Conservation (phyloP, 163 green algal genomes). For the Chlorella variabilis region DNA sequence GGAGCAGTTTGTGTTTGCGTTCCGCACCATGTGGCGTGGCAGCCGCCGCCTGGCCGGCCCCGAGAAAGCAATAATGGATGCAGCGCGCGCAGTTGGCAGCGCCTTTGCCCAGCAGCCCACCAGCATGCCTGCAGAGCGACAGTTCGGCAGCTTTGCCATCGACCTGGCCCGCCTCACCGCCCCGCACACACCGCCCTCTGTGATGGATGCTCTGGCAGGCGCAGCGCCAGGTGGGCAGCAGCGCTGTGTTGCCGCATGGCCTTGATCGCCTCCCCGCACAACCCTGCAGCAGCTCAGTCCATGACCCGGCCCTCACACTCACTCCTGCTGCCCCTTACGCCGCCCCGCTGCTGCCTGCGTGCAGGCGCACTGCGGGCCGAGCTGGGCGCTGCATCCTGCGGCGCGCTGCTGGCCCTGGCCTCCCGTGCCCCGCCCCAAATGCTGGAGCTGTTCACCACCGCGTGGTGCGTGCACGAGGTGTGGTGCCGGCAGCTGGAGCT, state of each 20-base stretch:
- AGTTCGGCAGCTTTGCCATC: too few species aligned
- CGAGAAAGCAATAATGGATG: neutral
- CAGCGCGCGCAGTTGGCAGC: too few species aligned
- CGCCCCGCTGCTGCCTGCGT: neutral
- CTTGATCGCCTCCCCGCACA: too few species aligned
- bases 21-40: neutral
- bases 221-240: too few species aligned
- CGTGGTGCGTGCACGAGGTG: conserved; percentile 49
- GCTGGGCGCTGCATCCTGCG: conserved; percentile 6
- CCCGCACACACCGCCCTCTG: too few species aligned
- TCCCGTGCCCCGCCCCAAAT: neutral
- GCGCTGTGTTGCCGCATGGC: too few species aligned
- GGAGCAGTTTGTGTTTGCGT: neutral
- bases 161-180: too few species aligned
- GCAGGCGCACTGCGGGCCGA: neutral
- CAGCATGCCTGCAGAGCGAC: too few species aligned
- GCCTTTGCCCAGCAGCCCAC: too few species aligned
- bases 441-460: conserved; percentile 19
- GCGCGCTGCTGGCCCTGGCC: neutral
- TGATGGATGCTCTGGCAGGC: too few species aligned
- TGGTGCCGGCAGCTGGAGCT: conserved; percentile 41
- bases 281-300: too few species aligned
- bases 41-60: neutral
- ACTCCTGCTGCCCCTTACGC: neutral
- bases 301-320: neutral